phyloP scores from a whole-genome alignment of 164 flowering plant species.

The Hamamelis virginiana region DNA sequence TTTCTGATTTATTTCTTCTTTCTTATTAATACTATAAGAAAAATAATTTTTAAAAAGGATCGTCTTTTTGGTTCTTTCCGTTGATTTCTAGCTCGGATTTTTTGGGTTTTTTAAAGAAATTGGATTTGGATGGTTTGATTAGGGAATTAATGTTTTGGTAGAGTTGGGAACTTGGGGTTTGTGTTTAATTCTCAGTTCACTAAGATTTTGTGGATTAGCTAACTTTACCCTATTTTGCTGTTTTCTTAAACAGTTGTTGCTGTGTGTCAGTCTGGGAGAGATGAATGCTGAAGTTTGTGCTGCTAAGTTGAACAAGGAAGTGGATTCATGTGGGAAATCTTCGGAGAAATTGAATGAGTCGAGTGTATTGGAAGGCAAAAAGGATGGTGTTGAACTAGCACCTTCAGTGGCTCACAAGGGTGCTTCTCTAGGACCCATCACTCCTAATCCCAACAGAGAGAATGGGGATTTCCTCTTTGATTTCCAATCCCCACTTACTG shows the following conservation, averaged over 20 bases:
- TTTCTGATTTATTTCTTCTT: too few species aligned
- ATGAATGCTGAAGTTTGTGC: conserved; percentile 9
- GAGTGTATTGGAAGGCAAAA: conserved; percentile 4
- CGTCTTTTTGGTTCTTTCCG: too few species aligned
- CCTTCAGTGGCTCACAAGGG: not conserved
- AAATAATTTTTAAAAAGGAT: too few species aligned
- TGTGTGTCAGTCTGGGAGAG: conserved; percentile 2
- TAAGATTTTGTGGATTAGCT: too few species aligned
- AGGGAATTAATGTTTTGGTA: too few species aligned
- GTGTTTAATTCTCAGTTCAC: too few species aligned
- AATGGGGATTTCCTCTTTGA: conserved; percentile 29
- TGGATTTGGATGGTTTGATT: too few species aligned
- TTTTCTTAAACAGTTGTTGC: not conserved
- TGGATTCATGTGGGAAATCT: not conserved
- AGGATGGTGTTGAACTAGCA: conserved; percentile 10
- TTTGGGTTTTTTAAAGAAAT: too few species aligned
- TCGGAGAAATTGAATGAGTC: conserved; percentile 1
- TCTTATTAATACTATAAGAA: too few species aligned
- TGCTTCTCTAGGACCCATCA: conserved; percentile 33
- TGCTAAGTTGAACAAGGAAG: not conserved
- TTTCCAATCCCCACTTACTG: conserved; percentile 29
- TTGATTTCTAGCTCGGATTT: too few species aligned
- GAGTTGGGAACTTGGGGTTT: too few species aligned
- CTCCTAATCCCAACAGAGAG: conserved; percentile 38
- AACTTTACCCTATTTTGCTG: not conserved